Evolutionary conservation across 176 grass and related monocot species (phyloP).

Genomic region (Oryza australiensis): DNA sequence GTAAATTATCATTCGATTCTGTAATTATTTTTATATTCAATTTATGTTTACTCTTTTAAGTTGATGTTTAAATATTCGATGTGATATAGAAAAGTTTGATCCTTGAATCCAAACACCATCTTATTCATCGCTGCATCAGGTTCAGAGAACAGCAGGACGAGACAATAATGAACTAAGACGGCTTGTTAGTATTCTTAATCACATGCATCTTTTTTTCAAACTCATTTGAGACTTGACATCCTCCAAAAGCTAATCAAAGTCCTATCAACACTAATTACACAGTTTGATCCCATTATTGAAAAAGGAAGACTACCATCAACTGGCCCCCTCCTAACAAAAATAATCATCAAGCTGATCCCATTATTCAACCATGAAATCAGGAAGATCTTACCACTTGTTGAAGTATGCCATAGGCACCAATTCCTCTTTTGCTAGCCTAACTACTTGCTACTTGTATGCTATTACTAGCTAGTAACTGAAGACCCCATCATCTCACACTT

Average conservation of each 20-base stretch:
- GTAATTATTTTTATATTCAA: no score
- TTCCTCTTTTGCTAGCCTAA: neutral
- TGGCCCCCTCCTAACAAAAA: neutral
- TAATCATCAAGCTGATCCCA: neutral
- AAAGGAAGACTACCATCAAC: neutral
- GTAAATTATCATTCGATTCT: no score
- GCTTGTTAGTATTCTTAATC: neutral
- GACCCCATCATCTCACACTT: constrained; percentile 1
- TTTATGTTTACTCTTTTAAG: no score
- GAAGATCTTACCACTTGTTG: constrained; percentile 1
- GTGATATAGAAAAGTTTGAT: no score
- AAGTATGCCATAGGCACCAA: neutral
- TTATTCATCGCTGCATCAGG: neutral
- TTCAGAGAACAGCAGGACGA: neutral
- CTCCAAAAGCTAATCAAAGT: neutral
- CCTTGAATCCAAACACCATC: no score
- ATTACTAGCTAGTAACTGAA: neutral
- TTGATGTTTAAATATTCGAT: no score
- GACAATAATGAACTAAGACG: neutral
- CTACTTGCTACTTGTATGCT: neutral
- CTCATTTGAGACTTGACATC: constrained; percentile 33
- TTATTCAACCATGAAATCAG: neutral
- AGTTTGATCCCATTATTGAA: constrained; percentile 20
- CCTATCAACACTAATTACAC: neutral
- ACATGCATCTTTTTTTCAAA: neutral